A percentile compares a stretch with the other conserved stretches of the same genome.
These are phyloP conservation scores for Centaurea solstitialis DNA, from an alignment of 129 eudicot genomes.

Conservation along the genomic window DNA sequence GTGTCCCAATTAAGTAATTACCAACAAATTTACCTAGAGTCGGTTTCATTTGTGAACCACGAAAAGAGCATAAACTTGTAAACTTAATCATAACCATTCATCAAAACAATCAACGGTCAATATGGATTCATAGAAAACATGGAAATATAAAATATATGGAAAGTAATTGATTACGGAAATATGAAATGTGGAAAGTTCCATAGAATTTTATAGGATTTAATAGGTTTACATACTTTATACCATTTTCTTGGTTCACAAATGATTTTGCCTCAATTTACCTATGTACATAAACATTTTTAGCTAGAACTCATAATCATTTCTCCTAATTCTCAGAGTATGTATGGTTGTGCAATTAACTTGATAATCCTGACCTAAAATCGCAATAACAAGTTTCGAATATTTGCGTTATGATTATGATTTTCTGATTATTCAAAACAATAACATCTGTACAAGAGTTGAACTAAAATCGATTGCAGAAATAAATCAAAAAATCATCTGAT, in stretches of 20 bases:
- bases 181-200: no score
- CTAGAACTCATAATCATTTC: neutral
- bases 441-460: neutral
- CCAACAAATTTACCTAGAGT: constrained; percentile 2
- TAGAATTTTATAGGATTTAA: no score
- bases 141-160: no score
- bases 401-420: neutral
- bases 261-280: no score
- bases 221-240: no score
- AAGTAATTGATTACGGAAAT: no score
- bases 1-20: constrained; percentile 15
- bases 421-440: neutral
- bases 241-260: no score
- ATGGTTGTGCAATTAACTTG: neutral
- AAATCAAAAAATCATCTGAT: neutral
- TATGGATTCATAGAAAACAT: no score
- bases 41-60: no score
- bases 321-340: neutral
- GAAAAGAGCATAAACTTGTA: no score
- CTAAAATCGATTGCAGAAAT: neutral
- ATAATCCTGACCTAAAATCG: neutral
- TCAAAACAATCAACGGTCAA: no score
- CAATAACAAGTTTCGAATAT: neutral
- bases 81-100: no score
- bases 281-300: neutral